A percentile compares a stretch with the other conserved stretches of the same genome.
Evolutionary conservation across 257 asterid species (phyloP).

Genomic region (Solanum pennellii): DNA sequence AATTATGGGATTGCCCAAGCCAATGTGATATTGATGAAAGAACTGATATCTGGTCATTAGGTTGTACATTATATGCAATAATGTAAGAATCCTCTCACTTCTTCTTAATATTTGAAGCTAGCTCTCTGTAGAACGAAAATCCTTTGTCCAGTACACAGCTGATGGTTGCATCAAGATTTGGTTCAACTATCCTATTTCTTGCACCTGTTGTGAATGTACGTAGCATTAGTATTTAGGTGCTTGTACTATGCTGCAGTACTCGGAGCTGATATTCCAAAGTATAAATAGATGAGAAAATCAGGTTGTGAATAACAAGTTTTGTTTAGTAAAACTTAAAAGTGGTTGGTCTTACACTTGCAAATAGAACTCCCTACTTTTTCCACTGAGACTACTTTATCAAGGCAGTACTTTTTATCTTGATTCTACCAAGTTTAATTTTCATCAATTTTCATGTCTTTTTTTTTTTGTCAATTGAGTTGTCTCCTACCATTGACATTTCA

Average conservation of each 20-base stretch:
- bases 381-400: background rate
- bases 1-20: conserved; percentile 97
- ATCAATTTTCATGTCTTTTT: background rate
- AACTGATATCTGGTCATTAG: conserved; percentile 97
- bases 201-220: background rate
- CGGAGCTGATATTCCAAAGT: background rate
- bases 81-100: conserved; percentile 48
- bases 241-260: background rate
- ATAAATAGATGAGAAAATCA: background rate
- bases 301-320: background rate
- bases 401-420: background rate
- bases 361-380: background rate
- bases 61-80: conserved; percentile 93
- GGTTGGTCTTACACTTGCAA: background rate
- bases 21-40: conserved; percentile 86
- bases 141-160: background rate
- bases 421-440: background rate
- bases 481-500: background rate
- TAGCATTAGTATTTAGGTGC: background rate
- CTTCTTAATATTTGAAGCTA: background rate
- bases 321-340: background rate
- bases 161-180: background rate
- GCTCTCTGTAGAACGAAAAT: background rate
- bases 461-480: background rate
- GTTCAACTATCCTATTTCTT: background rate